Percentiles rank a stretch among this genome's conserved stretches.
Evolutionary conservation across 164 flowering plant species (phyloP).

Genomic region (Euptelea pleiosperma): DNA sequence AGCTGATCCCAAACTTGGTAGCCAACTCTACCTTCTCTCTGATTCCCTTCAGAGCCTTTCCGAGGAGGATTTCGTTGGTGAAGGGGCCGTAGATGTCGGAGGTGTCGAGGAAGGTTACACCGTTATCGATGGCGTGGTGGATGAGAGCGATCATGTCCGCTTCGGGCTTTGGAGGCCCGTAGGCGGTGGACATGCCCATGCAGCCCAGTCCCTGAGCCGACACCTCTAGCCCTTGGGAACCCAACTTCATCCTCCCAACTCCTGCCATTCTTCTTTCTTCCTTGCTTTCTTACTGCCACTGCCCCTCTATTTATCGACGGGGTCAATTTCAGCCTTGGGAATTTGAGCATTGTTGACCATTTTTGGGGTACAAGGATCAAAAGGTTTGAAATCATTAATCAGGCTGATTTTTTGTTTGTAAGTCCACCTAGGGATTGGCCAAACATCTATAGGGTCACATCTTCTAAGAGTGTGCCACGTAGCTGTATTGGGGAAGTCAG

Average conservation of each 20-base stretch:
- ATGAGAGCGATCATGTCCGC: constrained; percentile 32
- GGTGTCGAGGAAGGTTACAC: constrained; percentile 42
- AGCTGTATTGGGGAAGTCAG: too few relatives aligned
- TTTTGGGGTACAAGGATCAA: too few relatives aligned
- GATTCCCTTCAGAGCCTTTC: constrained; percentile 26
- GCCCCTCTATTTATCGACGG: neutral
- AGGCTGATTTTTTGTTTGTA: too few relatives aligned
- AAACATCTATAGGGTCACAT: too few relatives aligned
- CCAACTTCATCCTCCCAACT: constrained; percentile 29
- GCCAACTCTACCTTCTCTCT: constrained; percentile 23
- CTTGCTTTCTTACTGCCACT: neutral
- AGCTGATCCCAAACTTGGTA: constrained; percentile 19
- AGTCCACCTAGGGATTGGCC: too few relatives aligned
- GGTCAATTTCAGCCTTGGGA: too few relatives aligned
- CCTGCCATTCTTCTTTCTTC: neutral
- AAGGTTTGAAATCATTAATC: too few relatives aligned
- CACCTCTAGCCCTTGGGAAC: constrained; percentile 17
- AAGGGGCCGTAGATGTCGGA: constrained; percentile 39
- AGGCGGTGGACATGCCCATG: constrained; percentile 38
- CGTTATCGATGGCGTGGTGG: constrained; percentile 30
- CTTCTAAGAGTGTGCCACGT: too few relatives aligned
- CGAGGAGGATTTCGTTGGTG: constrained; percentile 35
- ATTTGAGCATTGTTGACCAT: too few relatives aligned
- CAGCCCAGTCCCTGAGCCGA: constrained; percentile 19
- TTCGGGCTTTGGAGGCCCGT: constrained; percentile 34